Percentiles rank a stretch among this genome's conserved stretches.
phyloP scores from a whole-genome alignment of 768 basidiomycete genomes.

The Russula emetica region DNA sequence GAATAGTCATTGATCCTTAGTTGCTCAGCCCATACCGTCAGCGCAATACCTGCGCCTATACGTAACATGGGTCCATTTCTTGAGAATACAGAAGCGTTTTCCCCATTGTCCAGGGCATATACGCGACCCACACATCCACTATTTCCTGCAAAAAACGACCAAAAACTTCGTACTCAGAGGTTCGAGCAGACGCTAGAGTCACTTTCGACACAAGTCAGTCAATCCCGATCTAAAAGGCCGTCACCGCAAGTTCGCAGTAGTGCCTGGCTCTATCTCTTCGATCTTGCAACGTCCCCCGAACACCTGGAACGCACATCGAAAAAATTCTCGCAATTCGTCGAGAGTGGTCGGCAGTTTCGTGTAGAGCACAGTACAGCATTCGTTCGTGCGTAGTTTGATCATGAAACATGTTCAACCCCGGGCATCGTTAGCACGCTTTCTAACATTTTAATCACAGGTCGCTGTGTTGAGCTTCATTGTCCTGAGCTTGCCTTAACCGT shows the following conservation, averaged over 20 bases:
- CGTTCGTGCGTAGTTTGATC: slow-evolving; percentile 19
- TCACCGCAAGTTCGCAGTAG: slow-evolving; percentile 21
- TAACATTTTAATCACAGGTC: slow-evolving; percentile 40
- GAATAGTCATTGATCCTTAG: background rate
- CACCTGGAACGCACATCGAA: slow-evolving; percentile 18
- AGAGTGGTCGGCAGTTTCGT: slow-evolving; percentile 15
- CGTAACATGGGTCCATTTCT: background rate
- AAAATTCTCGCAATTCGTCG: slow-evolving; percentile 23
- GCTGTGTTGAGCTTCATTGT: slow-evolving; percentile 55
- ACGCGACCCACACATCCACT: background rate
- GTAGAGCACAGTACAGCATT: slow-evolving; percentile 20
- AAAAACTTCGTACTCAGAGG: slow-evolving; percentile 5
- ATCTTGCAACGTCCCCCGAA: slow-evolving; percentile 21
- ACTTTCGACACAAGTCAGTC: slow-evolving; percentile 17
- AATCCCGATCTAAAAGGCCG: background rate
- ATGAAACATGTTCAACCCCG: too few relatives aligned
- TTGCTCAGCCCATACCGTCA: slow-evolving; percentile 1
- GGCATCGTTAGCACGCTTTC: background rate
- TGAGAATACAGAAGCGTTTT: background rate
- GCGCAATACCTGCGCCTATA: background rate
- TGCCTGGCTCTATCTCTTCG: slow-evolving; percentile 26
- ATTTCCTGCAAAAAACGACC: background rate
- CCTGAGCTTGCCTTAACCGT: slow-evolving; percentile 55
- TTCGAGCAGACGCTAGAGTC: slow-evolving; percentile 17
- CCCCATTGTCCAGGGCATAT: background rate